Evolutionary conservation across 2,329 filamentous ascomycete species (phyloP).

Genomic region (Dendrostoma leiphaemia): DNA sequence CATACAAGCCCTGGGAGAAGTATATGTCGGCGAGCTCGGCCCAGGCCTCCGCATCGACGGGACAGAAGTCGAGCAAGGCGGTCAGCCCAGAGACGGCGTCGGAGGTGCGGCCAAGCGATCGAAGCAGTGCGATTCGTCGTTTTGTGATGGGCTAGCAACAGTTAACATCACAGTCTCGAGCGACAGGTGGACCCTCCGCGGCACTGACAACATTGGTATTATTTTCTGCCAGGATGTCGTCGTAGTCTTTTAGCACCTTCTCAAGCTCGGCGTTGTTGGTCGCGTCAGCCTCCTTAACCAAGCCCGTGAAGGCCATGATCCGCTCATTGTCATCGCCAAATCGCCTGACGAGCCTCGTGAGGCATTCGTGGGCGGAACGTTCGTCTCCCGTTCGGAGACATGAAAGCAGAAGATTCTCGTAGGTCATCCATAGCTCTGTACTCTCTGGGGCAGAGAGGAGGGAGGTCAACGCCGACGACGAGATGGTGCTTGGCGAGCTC

Average conservation of each 20-base stretch:
- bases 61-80: constrained; percentile 75
- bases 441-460: constrained; percentile 63
- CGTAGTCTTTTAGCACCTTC: constrained; percentile 72
- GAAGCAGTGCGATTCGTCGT: constrained; percentile 75
- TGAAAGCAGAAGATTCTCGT: constrained; percentile 83
- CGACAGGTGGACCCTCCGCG: no score
- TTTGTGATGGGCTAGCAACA: constrained; percentile 72
- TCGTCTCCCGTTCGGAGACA: constrained; percentile 85
- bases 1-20: constrained; percentile 71
- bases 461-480: constrained; percentile 51
- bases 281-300: constrained; percentile 83
- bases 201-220: constrained; percentile 75
- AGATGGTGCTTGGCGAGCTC: constrained; percentile 52
- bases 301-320: constrained; percentile 76
- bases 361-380: constrained; percentile 68
- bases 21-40: constrained; percentile 88
- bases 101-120: constrained; percentile 64
- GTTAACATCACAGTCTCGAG: constrained; percentile 28
- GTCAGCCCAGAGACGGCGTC: constrained; percentile 76
- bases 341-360: constrained; percentile 72
- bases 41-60: constrained; percentile 92
- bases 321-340: constrained; percentile 86
- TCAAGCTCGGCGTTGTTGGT: constrained; percentile 63
- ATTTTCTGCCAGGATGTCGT: constrained; percentile 69
- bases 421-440: constrained; percentile 76